A percentile compares a stretch with the other conserved stretches of the same genome.
phyloP scores from a whole-genome alignment of 1,139 yeast genomes.

The Protomyces arabidopsidicola region DNA sequence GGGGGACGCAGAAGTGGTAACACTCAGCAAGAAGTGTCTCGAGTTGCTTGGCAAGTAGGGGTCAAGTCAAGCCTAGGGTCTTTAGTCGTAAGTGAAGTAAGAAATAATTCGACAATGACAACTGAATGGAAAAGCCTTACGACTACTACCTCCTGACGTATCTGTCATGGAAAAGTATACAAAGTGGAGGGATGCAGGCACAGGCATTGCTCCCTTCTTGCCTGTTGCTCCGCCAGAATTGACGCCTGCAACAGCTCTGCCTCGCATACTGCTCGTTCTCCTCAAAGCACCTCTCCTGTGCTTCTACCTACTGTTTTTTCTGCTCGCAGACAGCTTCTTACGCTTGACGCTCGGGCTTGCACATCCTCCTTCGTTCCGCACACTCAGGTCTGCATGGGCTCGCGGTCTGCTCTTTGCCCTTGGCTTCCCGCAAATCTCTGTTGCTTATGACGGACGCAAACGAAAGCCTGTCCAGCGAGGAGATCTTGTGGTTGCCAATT shows the following conservation, averaged over 20 bases:
- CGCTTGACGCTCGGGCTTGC: constrained; percentile 13
- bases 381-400: constrained; percentile 5
- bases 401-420: constrained; percentile 5
- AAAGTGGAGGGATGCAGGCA: constrained; percentile 23
- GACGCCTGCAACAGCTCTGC: background rate
- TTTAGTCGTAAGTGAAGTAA: too few relatives aligned
- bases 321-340: constrained; percentile 11
- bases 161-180: constrained; percentile 18
- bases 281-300: constrained; percentile 9
- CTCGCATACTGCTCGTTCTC: constrained; percentile 5
- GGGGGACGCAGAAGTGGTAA: constrained; percentile 25
- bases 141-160: too few relatives aligned
- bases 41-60: constrained; percentile 6
- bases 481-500: constrained; percentile 9
- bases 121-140: too few relatives aligned
- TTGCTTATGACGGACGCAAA: constrained; percentile 7
- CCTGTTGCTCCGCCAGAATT: constrained; percentile 19
- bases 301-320: background rate
- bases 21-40: constrained; percentile 16
- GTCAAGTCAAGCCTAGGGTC: too few relatives aligned
- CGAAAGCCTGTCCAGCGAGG: constrained; percentile 2
- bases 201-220: constrained; percentile 25
- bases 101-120: too few relatives aligned
- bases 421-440: constrained; percentile 8
- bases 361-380: background rate